Evolutionary conservation across 768 basidiomycete species (phyloP), one percentile per base, ranked within the genome.

Genomic region (Gloeopeniophorella convolvens): DNA sequence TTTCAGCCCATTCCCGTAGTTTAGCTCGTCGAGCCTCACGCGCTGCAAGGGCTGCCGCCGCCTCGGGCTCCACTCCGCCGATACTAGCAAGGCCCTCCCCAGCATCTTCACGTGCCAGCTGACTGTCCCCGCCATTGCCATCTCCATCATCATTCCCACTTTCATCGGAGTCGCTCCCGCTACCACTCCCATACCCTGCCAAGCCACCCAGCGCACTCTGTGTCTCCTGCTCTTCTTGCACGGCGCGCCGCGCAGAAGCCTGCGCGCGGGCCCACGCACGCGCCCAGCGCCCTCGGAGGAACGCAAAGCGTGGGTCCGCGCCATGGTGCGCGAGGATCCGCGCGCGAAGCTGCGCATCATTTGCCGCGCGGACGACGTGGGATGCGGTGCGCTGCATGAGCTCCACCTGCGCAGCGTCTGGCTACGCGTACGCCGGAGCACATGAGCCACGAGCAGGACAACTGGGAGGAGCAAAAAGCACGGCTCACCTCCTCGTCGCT

Each of bases 241-340:
- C 33, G 55, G 63, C 62, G 18, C 59, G 47, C 15, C 69, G 71
- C 5, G 66, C 72, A 42, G 71, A 75, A 20, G 66, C 73, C 59
- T 84, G 83, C 21, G 74, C 66, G 1, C 66, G 59, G 26, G 66
- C 66, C 91, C 91, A 95, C 4, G 74, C 70, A 2, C 67, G 66
- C 47, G 73, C 72, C 82, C 86, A 92, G 20, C 87, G 70, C 2
- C 91, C 91, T 28, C 81, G 75, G 37, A 95, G 65, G 64, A 94
- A 94, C 1, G 83, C 79, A 61, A 96, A 94, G 5, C 87, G 76
- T 37, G 71, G 69, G 63, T 95, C 90, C 11, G 72, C 68, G 0
- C 89, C 85, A 60, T 94, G 78, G 58, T 95, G 91, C 9, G 92
- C 83, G 13, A 95, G 70, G 59, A 96, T 92, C 5, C 91, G 79